phyloP scores from a whole-genome alignment of 495 filamentous ascomycete genomes.

The Cercophora newfieldiana region DNA sequence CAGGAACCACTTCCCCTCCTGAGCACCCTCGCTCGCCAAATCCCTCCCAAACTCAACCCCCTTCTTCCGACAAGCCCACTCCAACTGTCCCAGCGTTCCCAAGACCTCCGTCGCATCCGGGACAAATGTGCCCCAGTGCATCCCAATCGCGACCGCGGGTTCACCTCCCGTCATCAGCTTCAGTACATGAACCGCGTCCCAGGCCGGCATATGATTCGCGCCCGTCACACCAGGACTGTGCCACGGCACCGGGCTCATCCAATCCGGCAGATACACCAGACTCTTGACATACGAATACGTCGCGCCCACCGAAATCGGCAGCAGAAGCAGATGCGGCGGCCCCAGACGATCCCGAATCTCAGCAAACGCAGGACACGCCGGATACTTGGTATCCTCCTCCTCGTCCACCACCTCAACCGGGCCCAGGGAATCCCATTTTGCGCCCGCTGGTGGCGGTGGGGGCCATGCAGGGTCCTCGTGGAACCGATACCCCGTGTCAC shows the following conservation, averaged over 20 bases:
- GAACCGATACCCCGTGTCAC: slow-evolving; percentile 37
- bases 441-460: slow-evolving; percentile 16
- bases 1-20: background rate
- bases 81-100: slow-evolving; percentile 60
- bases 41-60: slow-evolving; percentile 28
- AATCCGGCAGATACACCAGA: slow-evolving; percentile 28
- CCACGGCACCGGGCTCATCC: slow-evolving; percentile 30
- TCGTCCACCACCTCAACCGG: background rate
- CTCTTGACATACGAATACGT: slow-evolving; percentile 35
- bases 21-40: background rate
- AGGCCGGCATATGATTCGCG: slow-evolving; percentile 36
- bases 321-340: slow-evolving; percentile 26
- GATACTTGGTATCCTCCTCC: slow-evolving; percentile 19
- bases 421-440: background rate
- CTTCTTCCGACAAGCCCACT: slow-evolving; percentile 30
- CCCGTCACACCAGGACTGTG: slow-evolving; percentile 26
- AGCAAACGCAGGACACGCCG: slow-evolving; percentile 30
- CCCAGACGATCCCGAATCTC: slow-evolving; percentile 28
- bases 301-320: slow-evolving; percentile 32
- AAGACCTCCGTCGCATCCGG: slow-evolving; percentile 36
- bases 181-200: slow-evolving; percentile 36
- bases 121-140: slow-evolving; percentile 41
- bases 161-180: slow-evolving; percentile 24
- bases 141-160: slow-evolving; percentile 28
- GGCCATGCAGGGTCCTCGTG: slow-evolving; percentile 31